Evolutionary conservation across 1,139 yeast genomes (phyloP), one percentile per base, ranked within the genome.

Genomic region (Geotrichum cucujoidarum): DNA sequence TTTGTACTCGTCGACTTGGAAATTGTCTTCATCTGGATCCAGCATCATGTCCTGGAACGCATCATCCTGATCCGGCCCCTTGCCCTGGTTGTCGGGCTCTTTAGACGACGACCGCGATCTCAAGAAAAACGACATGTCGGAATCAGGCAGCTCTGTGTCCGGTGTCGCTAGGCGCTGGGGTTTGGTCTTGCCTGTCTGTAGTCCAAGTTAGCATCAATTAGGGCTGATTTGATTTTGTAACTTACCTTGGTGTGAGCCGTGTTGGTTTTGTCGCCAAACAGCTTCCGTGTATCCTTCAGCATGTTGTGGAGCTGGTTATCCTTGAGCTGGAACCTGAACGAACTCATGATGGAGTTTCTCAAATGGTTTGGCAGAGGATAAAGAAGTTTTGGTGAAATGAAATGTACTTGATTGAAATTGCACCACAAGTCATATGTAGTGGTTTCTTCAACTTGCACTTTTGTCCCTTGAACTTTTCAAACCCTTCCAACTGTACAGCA

Each of bases 101-200:
- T 24, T 24, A 10, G 6, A 6, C 6, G 27, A 24, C 11, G 33
- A 30, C 4, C 44, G 43, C 3, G 43, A 27, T 5, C 49, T 30
- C 41, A 46, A 16, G 22, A 46, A 46, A 27, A 46, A 46, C 2
- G 49, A 46, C 42, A 46, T 36, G 21, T 46, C 49, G 3, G 49
- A 46, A 30, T 46, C 49, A 7, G 24, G 13, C 24, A 29, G 45
- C 14, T 44, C 47, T 4, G 17, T 6, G 14, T 42, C 45, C 4
- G 31, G 38, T 14, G 35, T 25, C 10, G 43, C 32, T 11, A 13
- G 13, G 14, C 20, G 22, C 11, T 17, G 24, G 3, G n/a, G 24
- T 42, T 27, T 33, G 13, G 47, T 18, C 25, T 35, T 33, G 14
- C 30, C 33, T 33, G 34, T 39, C 25, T 31, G 20, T 4, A 16